These are phyloP conservation scores for Porphyrellus cyaneotinctus DNA, from an alignment of 768 basidiomycete species.

Conservation along the genomic window DNA sequence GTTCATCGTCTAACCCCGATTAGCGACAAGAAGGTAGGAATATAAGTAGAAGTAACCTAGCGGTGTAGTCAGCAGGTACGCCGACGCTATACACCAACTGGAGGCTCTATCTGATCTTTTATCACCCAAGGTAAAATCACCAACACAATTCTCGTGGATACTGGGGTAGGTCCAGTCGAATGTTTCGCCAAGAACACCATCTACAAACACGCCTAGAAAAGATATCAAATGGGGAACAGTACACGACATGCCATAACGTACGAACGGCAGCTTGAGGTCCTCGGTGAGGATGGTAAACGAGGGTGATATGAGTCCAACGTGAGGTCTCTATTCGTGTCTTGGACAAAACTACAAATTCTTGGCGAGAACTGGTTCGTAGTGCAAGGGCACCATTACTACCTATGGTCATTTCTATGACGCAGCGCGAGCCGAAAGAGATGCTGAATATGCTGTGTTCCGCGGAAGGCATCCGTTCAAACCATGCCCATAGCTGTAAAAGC, in stretches of 20 bases:
- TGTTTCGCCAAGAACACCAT: slow-evolving; percentile 64
- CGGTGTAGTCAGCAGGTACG: slow-evolving; percentile 56
- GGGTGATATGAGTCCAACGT: slow-evolving; percentile 69
- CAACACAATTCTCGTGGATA: slow-evolving; percentile 33
- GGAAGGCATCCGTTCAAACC: slow-evolving; percentile 42
- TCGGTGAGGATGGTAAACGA: slow-evolving; percentile 63
- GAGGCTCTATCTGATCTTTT: slow-evolving; percentile 33
- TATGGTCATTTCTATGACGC: slow-evolving; percentile 44
- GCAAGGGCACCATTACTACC: slow-evolving; percentile 56
- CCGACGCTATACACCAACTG: slow-evolving; percentile 66
- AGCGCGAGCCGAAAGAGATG: slow-evolving; percentile 29
- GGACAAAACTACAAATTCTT: slow-evolving; percentile 41
- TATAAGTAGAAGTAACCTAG: slow-evolving; percentile 39
- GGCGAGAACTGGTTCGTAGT: slow-evolving; percentile 38
- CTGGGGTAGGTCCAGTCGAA: slow-evolving; percentile 64
- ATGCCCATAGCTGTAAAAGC: slow-evolving; percentile 42
- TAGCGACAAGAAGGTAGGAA: slow-evolving; percentile 5
- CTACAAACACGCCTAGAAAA: slow-evolving; percentile 62
- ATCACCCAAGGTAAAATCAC: slow-evolving; percentile 57
- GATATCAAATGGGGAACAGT: background rate
- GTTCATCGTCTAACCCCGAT: slow-evolving; percentile 52
- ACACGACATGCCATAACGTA: slow-evolving; percentile 31
- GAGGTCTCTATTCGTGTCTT: slow-evolving; percentile 46
- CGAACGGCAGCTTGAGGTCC: slow-evolving; percentile 56
- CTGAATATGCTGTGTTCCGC: slow-evolving; percentile 35